phyloP scores from a whole-genome alignment of 2,329 filamentous ascomycete genomes.

The Orbilia javanica region DNA sequence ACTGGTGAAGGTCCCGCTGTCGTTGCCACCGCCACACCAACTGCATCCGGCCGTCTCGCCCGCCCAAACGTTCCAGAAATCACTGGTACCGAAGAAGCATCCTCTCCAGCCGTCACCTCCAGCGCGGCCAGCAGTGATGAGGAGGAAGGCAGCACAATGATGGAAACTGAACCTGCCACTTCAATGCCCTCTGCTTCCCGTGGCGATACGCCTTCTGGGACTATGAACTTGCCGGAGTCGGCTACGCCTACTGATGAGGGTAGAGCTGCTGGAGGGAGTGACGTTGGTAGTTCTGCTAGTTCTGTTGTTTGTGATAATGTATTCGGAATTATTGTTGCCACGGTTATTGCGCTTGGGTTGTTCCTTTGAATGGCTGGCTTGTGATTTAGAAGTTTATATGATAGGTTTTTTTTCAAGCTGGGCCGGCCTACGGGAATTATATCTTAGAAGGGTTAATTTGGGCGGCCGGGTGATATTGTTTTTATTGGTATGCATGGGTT shows the following conservation, averaged over 20 bases:
- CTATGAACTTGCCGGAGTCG: slow-evolving; percentile 1
- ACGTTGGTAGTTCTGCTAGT: neutral
- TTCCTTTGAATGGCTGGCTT: no score
- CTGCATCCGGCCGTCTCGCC: neutral
- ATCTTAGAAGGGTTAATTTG: no score
- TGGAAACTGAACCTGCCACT: neutral
- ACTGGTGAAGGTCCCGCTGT: slow-evolving; percentile 9
- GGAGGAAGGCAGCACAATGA: neutral
- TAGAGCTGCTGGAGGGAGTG: neutral
- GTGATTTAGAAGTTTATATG: no score
- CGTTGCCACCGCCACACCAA: neutral
- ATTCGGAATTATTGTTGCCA: slow-evolving; percentile 31
- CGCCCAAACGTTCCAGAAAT: neutral
- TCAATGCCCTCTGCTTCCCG: neutral
- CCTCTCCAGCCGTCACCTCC: neutral
- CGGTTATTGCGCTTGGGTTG: slow-evolving; percentile 22
- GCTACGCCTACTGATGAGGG: slow-evolving; percentile 3
- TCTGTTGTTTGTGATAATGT: neutral
- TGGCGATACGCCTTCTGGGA: neutral
- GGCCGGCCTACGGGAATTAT: no score
- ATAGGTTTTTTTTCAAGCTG: no score
- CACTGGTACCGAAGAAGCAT: neutral
- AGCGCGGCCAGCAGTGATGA: neutral
- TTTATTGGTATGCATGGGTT: no score
- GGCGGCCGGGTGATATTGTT: no score